Base-by-base conservation (phyloP, 495 filamentous ascomycete genomes). In the Penicillium parvum region DNA sequence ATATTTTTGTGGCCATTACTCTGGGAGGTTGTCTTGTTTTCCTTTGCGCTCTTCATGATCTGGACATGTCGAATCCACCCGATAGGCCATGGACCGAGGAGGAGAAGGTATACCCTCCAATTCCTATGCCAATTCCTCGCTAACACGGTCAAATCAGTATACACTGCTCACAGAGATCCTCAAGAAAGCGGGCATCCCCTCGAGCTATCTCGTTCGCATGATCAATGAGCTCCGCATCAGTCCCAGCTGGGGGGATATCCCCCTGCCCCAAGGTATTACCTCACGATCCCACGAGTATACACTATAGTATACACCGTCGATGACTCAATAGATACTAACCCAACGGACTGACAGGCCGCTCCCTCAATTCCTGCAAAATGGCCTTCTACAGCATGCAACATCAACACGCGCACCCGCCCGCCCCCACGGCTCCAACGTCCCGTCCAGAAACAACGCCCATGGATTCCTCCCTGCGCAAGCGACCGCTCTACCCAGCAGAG, bases 81-180 rank as follows among this genome's bases (percentile, higher is more conserved):
- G 74, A 75, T 54, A 66, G 62, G 52, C 73, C 74, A 57, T 81
- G 75, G 68, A 64, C 68, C 40, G 75, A 81, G 63, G 69, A 72
- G 64, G 78, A 82, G 66, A 75, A 76, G 71, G 78, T 82, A 72
- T 36, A 72, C 38, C 43, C 14, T 21, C 16, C n/a, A 19, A 11
- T 9, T 17, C 7, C 43, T 26, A 22, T 30, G 32, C 38, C 20
- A 27, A 28, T 18, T 15, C 17, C 34, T 20, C 26, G 26, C 21
- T 43, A 25, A 20, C 32, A 33, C 46, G 28, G 41, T 46, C 48
- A 20, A 36, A 18, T 16, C 55, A 74, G 61, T 74, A 78, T 52
- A 66, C 56, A 23, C 51, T 83, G 40, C 72, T 82, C 40, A 74
- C 76, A 21, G 78, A 82, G 52, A 81, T 83, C 52, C 57, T 83